phyloP scores from a whole-genome alignment of 768 basidiomycete species.

The Lentinus brumalis region DNA sequence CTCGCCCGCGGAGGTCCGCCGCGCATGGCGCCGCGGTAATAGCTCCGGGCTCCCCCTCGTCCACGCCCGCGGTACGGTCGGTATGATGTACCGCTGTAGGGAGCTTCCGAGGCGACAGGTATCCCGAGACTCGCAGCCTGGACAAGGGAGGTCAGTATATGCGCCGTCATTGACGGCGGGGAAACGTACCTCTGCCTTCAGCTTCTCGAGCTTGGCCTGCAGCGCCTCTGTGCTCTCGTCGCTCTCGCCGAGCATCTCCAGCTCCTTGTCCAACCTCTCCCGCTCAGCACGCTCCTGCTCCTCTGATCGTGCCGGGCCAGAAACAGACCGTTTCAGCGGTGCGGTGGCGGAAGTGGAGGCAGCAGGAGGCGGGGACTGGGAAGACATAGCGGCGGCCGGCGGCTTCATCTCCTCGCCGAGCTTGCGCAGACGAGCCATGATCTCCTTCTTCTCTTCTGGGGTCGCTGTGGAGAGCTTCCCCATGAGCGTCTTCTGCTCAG shows the following conservation, averaged over 20 bases:
- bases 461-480: constrained; percentile 62
- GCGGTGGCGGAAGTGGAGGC: constrained; percentile 30
- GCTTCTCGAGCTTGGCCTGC: constrained; percentile 71
- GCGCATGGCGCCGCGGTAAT: constrained; percentile 60
- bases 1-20: constrained; percentile 69
- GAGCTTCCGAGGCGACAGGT: constrained; percentile 45
- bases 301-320: constrained; percentile 31
- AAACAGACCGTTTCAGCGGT: constrained; percentile 25
- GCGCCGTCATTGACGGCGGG: neutral
- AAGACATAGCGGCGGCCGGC: constrained; percentile 31
- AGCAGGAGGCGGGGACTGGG: constrained; percentile 30
- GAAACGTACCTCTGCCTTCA: constrained; percentile 70
- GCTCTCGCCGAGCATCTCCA: constrained; percentile 59
- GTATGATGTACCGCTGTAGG: constrained; percentile 35
- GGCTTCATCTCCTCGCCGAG: constrained; percentile 79
- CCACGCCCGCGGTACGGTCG: constrained; percentile 65
- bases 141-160: neutral
- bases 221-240: constrained; percentile 67
- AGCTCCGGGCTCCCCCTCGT: constrained; percentile 56
- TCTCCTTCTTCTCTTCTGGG: constrained; percentile 73
- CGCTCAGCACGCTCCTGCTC: constrained; percentile 59
- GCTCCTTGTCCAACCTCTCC: constrained; percentile 78
- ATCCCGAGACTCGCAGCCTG: constrained; percentile 80
- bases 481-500: constrained; percentile 88
- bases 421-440: constrained; percentile 75